A percentile compares a stretch with the other conserved stretches of the same genome.
Evolutionary conservation across 495 filamentous ascomycete genomes (phyloP).

Genomic region (Tetracladium setigerum): DNA sequence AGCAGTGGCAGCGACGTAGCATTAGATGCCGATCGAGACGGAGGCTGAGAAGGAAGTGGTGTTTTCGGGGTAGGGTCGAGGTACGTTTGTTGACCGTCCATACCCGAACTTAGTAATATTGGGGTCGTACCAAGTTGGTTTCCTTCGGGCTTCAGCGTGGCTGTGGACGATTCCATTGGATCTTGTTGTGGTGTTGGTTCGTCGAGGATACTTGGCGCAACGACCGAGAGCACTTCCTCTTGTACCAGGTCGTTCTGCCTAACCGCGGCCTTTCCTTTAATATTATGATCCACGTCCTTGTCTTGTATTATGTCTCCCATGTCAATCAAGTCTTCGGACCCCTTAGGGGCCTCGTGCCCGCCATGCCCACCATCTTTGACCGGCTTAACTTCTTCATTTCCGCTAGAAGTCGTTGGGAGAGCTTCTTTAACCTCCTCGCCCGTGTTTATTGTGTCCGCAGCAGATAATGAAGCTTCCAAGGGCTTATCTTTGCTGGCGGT

Average conservation of each 20-base stretch:
- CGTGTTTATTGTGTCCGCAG: not conserved
- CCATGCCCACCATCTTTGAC: not conserved
- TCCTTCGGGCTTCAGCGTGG: constrained; percentile 32
- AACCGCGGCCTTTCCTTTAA: not conserved
- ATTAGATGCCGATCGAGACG: constrained; percentile 42
- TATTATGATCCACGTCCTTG: not conserved
- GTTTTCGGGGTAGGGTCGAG: constrained; percentile 58
- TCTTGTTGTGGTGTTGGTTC: constrained; percentile 20
- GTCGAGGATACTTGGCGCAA: not conserved
- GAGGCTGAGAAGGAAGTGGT: constrained; percentile 33
- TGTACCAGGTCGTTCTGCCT: not conserved
- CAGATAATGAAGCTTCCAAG: not conserved
- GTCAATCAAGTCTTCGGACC: not conserved
- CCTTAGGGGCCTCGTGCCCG: not conserved
- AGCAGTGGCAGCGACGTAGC: constrained; percentile 26
- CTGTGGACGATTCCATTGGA: constrained; percentile 43
- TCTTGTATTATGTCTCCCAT: not conserved
- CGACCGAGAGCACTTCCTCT: not conserved
- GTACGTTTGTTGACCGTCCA: constrained; percentile 37
- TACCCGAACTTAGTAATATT: not conserved
- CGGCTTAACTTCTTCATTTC: not conserved
- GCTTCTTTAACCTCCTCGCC: not conserved
- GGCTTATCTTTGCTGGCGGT: constrained; percentile 12
- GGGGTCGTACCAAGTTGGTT: not conserved
- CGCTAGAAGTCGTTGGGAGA: not conserved